Percentiles rank a stretch among this genome's conserved stretches.
Conservation (phyloP, 179 eudicot genomes). For the Nepenthes alata region DNA sequence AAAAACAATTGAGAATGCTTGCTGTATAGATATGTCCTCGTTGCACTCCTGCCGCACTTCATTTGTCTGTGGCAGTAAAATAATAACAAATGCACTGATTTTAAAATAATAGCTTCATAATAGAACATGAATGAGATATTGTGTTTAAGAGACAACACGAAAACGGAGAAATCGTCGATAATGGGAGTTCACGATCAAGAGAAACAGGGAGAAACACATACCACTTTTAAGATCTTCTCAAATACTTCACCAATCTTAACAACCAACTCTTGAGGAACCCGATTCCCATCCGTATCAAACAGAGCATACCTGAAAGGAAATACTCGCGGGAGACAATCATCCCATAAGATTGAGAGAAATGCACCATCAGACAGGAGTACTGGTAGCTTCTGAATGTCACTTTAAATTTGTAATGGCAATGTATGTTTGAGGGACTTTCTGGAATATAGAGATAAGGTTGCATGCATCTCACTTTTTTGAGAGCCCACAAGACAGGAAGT, state of each 20-base stretch:
- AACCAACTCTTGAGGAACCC: constrained; percentile 81
- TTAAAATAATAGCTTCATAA: not conserved
- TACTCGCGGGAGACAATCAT: not conserved
- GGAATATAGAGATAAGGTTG: no score
- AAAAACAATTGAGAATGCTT: constrained; percentile 71
- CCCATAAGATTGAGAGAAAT: no score
- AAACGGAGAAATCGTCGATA: no score
- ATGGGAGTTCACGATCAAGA: not conserved
- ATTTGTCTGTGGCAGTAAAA: constrained; percentile 40
- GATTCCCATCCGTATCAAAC: constrained; percentile 85
- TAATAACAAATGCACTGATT: constrained; percentile 2
- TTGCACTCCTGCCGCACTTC: constrained; percentile 52
- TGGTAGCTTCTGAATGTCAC: no score
- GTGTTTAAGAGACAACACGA: not conserved
- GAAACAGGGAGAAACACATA: constrained; percentile 12
- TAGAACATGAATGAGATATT: not conserved
- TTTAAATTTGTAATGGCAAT: no score
- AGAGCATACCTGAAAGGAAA: constrained; percentile 62
- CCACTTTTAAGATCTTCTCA: constrained; percentile 80
- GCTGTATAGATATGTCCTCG: constrained; percentile 70
- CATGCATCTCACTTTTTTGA: no score
- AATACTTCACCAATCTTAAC: constrained; percentile 78
- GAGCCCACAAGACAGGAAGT: no score
- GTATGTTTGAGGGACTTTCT: no score
- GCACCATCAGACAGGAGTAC: no score